phyloP scores from a whole-genome alignment of 768 basidiomycete genomes.

The Russula emetica region DNA sequence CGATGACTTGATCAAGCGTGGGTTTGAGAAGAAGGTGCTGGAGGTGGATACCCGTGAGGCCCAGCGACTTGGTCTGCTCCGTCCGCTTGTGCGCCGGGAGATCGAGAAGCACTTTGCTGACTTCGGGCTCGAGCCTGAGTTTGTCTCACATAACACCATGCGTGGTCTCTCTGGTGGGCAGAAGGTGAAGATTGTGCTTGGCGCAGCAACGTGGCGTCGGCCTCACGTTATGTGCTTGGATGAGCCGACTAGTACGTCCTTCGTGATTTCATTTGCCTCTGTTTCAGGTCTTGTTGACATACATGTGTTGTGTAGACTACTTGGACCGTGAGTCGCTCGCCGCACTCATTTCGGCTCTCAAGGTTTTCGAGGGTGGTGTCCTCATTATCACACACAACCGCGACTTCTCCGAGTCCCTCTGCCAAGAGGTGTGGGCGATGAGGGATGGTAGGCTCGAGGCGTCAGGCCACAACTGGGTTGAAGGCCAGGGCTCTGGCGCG shows the following conservation, averaged over 20 bases:
- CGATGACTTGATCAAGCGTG: constrained; percentile 96
- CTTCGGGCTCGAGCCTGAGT: constrained; percentile 98
- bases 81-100: constrained; percentile 96
- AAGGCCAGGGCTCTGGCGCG: constrained; percentile 92
- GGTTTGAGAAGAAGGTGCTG: constrained; percentile 98
- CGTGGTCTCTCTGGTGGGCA: constrained; percentile 97
- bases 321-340: constrained; percentile 99
- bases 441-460: constrained; percentile 93
- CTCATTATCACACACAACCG: constrained; percentile 97
- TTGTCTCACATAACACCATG: constrained; percentile 99
- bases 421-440: constrained; percentile 99
- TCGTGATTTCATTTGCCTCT: neutral
- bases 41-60: constrained; percentile 98
- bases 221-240: constrained; percentile 97
- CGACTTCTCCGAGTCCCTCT: constrained; percentile 98
- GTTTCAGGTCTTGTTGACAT: constrained; percentile 14
- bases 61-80: constrained; percentile 89
- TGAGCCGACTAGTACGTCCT: constrained; percentile 81
- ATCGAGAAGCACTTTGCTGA: constrained; percentile 99
- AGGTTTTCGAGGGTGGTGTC: constrained; percentile 97
- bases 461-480: constrained; percentile 99
- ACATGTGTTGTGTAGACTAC: constrained; percentile 61
- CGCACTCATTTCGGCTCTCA: constrained; percentile 96
- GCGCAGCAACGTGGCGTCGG: constrained; percentile 98
- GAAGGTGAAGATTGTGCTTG: constrained; percentile 99